Evolutionary conservation across 768 basidiomycete genomes (phyloP).

Genomic region (Phylloporus sp.): DNA sequence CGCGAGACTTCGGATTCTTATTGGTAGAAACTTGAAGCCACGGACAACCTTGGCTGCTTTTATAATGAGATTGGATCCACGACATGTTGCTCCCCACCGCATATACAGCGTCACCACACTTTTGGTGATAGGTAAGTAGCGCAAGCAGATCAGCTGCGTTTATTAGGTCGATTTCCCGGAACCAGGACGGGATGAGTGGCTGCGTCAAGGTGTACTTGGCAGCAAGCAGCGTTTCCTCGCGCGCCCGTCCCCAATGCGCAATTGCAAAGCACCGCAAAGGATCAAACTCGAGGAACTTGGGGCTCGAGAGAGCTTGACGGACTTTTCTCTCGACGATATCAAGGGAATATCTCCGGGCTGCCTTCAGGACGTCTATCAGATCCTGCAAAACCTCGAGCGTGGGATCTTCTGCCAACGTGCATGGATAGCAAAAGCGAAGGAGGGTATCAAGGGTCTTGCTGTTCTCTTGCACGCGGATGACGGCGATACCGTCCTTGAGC

Average conservation of each 20-base stretch:
- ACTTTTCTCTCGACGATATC: constrained; percentile 14
- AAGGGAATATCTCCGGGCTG: constrained; percentile 16
- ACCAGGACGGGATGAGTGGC: constrained; percentile 19
- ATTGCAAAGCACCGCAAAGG: constrained; percentile 31
- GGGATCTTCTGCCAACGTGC: constrained; percentile 19
- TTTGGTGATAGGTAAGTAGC: constrained; percentile 19
- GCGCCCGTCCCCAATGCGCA: constrained; percentile 22
- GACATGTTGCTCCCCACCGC: not conserved
- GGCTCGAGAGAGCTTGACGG: constrained; percentile 17
- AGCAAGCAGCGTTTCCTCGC: constrained; percentile 23
- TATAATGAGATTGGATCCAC: constrained; percentile 16
- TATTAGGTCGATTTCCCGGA: constrained; percentile 26
- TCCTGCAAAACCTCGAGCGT: constrained; percentile 10
- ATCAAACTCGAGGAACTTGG: constrained; percentile 14
- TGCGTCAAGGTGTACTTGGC: constrained; percentile 26
- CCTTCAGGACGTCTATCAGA: constrained; percentile 6
- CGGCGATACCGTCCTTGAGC: constrained; percentile 14
- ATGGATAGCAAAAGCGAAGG: constrained; percentile 27
- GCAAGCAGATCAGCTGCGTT: constrained; percentile 23
- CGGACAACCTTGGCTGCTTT: not conserved
- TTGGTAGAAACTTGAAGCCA: not conserved
- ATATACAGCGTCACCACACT: constrained; percentile 11
- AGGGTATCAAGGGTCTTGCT: constrained; percentile 22
- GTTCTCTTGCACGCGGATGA: constrained; percentile 19
- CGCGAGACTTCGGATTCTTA: too few species aligned